Evolutionary conservation across 1,284 basidiomycete genomes (phyloP).

Genomic region (Malassezia cuniculi): DNA sequence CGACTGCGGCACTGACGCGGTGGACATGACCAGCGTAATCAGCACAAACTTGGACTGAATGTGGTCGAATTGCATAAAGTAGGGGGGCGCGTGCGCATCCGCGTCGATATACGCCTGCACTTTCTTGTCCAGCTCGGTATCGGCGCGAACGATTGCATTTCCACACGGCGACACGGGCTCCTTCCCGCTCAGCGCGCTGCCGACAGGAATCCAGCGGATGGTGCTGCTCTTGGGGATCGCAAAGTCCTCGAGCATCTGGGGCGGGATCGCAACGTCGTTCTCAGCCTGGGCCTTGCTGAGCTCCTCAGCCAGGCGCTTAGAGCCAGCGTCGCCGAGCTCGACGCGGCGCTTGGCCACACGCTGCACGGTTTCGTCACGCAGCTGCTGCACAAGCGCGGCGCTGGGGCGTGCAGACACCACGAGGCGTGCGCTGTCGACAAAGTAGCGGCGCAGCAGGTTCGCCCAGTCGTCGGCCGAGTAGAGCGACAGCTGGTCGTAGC

Average conservation of each 20-base stretch:
- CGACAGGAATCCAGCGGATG: conserved; percentile 87
- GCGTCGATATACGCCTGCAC: conserved; percentile 58
- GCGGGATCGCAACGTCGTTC: conserved; percentile 72
- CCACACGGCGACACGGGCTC: conserved; percentile 8
- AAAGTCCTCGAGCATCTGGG: conserved; percentile 64
- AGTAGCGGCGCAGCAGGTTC: conserved; percentile 61
- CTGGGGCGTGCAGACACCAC: conserved; percentile 74
- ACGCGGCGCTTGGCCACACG: conserved; percentile 61
- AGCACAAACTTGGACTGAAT: conserved; percentile 69
- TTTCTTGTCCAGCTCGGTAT: conserved; percentile 18
- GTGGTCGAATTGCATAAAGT: conserved; percentile 72
- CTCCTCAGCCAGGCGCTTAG: conserved; percentile 58
- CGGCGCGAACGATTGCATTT: conserved; percentile 38
- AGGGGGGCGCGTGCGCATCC: conserved; percentile 62
- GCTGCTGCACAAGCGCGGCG: conserved; percentile 62
- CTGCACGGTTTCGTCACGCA: conserved; percentile 69
- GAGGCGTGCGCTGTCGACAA: conserved; percentile 30
- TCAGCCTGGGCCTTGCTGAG: conserved; percentile 73
- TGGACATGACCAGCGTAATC: conserved; percentile 60
- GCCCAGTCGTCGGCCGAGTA: conserved; percentile 73
- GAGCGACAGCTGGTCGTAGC: conserved; percentile 53
- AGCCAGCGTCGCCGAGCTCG: conserved; percentile 64
- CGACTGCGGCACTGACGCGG: conserved; percentile 29
- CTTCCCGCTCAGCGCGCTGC: conserved; percentile 51
- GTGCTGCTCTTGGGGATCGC: conserved; percentile 55